These are phyloP conservation scores for Lactuca saligna DNA, from an alignment of 129 eudicot species.

Conservation along the genomic window DNA sequence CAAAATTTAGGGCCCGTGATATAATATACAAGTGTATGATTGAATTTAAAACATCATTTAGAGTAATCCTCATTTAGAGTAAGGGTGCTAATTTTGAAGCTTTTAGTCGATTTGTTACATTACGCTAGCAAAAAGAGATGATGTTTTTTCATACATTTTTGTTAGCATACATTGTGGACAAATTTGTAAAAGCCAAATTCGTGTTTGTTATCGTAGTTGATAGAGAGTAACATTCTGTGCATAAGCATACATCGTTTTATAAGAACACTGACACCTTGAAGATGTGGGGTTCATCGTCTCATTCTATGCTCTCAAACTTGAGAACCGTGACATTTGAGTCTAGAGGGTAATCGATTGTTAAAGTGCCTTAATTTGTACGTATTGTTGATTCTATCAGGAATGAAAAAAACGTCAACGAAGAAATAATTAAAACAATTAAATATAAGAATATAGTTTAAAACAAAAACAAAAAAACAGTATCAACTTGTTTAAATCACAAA, in stretches of 20 bases:
- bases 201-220: neutral
- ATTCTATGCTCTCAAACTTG: neutral
- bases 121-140: too few relatives aligned
- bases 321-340: neutral
- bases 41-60: neutral
- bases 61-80: neutral
- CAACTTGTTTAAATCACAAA: neutral
- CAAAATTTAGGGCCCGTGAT: neutral
- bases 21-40: neutral
- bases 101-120: too few relatives aligned
- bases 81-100: too few relatives aligned
- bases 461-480: neutral
- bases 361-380: neutral
- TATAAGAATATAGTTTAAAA: too few relatives aligned
- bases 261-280: neutral
- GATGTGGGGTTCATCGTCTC: conserved; percentile 27
- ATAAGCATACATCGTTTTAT: conserved; percentile 1
- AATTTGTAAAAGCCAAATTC: neutral
- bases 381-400: neutral
- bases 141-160: neutral
- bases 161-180: neutral
- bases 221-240: neutral
- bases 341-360: neutral
- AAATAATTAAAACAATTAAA: neutral
- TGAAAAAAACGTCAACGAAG: neutral